Evolutionary conservation across 192 early-diverging fungal species (phyloP), one percentile per base, ranked within the genome.

Genomic region (Linderina pennispora): DNA sequence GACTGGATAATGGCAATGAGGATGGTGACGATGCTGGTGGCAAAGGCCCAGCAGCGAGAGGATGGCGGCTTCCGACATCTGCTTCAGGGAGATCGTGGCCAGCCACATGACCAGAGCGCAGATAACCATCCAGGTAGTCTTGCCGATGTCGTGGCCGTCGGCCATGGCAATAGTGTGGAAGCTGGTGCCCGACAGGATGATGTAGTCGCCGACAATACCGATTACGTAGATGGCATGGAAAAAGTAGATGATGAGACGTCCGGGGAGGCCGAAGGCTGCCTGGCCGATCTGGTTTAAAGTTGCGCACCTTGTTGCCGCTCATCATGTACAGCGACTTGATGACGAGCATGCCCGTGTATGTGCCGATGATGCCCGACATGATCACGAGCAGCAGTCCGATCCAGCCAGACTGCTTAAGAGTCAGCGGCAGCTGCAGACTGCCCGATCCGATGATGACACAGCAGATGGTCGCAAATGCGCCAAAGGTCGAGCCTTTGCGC

Each of bases 391-490:
- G 26, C 3, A 86, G 45, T 37, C 81, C 80, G 22, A 89, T 70
- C 89, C 89, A 91, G 2, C 89, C 89, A 28, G 78, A 72, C 42
- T 83, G 73, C 23, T 54, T 50, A 11, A 91, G 62, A 1, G 87
- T 80, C 33, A 77, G 86, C 3, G 89, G 87, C 10, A 91, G 63
- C 42, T 85, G 84, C 17, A 91, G 76, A 9, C 81, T 75, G 8
- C 89, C 89, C 1, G 82, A 82, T 26, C 88, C 88, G 18, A 83
- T 79, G 3, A 89, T 77, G 4, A 84, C 80, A 43, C 87, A 89
- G 7, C 80, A 67, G 9, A 84, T 60, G 43, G 78, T 80, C 15
- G 78, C 63, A 32, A 75, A 80, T 21, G 77, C 82, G 14, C 69
- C 55, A 22, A 76, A 53, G 22, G 63, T 71, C 23, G 76, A 79